Percentiles rank a stretch among this genome's conserved stretches.
Evolutionary conservation across 306 rosid species (phyloP).

Genomic region (Ormosia emarginata): DNA sequence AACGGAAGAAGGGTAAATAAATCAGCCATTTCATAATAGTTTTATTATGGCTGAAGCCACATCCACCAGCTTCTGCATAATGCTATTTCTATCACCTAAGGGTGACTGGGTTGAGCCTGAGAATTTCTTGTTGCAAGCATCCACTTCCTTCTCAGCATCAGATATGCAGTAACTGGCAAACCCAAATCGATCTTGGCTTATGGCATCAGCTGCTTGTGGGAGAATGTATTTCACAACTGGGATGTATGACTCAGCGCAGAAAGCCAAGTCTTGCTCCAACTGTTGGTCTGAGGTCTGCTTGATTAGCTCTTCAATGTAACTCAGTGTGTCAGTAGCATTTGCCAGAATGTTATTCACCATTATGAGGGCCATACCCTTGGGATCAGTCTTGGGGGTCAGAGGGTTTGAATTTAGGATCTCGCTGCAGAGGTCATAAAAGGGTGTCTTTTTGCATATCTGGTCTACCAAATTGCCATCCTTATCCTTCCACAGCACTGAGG

Average conservation of each 20-base stretch:
- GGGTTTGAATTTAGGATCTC: constrained; percentile 47
- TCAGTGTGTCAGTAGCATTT: constrained; percentile 37
- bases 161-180: constrained; percentile 66
- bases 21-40: constrained; percentile 40
- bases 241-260: constrained; percentile 76
- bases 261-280: constrained; percentile 59
- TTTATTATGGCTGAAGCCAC: constrained; percentile 65
- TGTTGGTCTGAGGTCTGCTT: constrained; percentile 40
- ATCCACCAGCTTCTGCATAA: constrained; percentile 49
- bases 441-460: constrained; percentile 50
- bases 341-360: constrained; percentile 40
- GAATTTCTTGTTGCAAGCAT: constrained; percentile 60
- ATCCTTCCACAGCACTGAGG: constrained; percentile 12
- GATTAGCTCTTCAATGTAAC: constrained; percentile 42
- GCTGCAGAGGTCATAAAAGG: constrained; percentile 49
- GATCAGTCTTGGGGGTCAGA: constrained; percentile 33
- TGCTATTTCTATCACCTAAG: constrained; percentile 46
- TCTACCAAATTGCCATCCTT: constrained; percentile 31
- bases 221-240: constrained; percentile 72
- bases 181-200: constrained; percentile 51
- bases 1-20: not conserved
- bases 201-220: constrained; percentile 78
- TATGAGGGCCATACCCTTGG: constrained; percentile 45
- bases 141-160: constrained; percentile 67
- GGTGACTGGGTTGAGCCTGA: constrained; percentile 40